These are phyloP conservation scores for Amyloporia xantha DNA, from an alignment of 768 basidiomycete genomes.

Conservation along the genomic window DNA sequence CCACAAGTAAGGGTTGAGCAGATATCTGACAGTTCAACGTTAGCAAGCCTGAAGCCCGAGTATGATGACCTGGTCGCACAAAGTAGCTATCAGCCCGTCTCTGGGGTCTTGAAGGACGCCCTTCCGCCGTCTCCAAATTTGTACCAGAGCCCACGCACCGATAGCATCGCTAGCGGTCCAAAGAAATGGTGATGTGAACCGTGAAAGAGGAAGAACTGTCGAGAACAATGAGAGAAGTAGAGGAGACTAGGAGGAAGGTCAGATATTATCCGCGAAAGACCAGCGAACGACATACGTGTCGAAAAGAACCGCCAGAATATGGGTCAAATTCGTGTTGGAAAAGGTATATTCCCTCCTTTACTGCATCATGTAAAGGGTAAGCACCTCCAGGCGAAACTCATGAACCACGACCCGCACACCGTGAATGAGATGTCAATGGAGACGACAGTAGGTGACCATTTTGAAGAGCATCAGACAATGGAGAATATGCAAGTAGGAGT, in stretches of 20 bases:
- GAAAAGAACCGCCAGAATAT: conserved; percentile 80
- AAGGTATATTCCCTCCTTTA: conserved; percentile 86
- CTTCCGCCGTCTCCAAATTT: conserved; percentile 62
- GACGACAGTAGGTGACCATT: conserved; percentile 76
- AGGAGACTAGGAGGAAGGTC: conserved; percentile 54
- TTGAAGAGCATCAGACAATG: conserved; percentile 45
- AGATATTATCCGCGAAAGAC: background rate
- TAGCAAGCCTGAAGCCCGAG: background rate
- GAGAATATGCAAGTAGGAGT: conserved; percentile 45
- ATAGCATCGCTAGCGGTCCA: conserved; percentile 69
- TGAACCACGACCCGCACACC: conserved; percentile 38
- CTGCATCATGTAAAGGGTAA: conserved; percentile 32
- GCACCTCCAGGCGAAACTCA: background rate
- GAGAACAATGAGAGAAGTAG: conserved; percentile 73
- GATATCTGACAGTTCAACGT: conserved; percentile 47
- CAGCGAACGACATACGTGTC: conserved; percentile 54
- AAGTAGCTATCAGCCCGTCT: conserved; percentile 55
- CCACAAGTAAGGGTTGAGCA: conserved; percentile 86
- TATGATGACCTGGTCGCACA: conserved; percentile 39
- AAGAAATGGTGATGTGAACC: conserved; percentile 41
- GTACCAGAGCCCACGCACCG: conserved; percentile 61
- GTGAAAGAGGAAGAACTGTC: conserved; percentile 53
- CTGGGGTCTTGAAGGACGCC: conserved; percentile 39
- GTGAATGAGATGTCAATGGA: conserved; percentile 71
- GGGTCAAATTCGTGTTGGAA: conserved; percentile 74